Evolutionary conservation across 371 early-diverging fungal genomes (phyloP), one percentile per base, ranked within the genome.

Genomic region (Lichtheimia corymbifera): DNA sequence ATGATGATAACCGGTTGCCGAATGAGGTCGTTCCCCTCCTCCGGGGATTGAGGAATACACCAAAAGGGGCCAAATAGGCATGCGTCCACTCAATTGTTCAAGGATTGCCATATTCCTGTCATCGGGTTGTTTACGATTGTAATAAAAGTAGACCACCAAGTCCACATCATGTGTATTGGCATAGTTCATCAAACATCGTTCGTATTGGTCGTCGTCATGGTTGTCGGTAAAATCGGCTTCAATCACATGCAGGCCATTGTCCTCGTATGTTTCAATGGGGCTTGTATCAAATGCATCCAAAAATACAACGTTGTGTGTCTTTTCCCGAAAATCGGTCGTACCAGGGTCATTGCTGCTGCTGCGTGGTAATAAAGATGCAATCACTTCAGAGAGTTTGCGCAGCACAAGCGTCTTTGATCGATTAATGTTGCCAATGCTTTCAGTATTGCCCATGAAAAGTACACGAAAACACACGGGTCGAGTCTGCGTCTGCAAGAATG

Each of bases 151-250:
- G 7, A 68, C 42, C 2, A 59, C 53, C 15, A 68, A 53, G 45
- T 64, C 58, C n/a, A 68, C 35, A 35, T 35, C 35, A 35, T 35
- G 35, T 13, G 28, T 47, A 27, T 58, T 50, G 28, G 9, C 51
- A 51, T n/a, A 61, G 54, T 14, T 53, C 49, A 43, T 35, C n/a
- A 24, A 60, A 17, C 53, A 53, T 55, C 4, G 44, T 47, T 24
- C 50, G 59, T 15, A 59, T 47, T 17, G n/a, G n/a, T 28, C 14
- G 42, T 4, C 60, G 17, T 53, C 28, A 12, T 47, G 47, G 15
- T 17, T 30, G 41, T 52, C 68, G 7, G 61, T 64, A 61, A 68
- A 68, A 53, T 68, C 68, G 41, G 61, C 68, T 45, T 68, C 68
- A 24, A 68, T 68, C 5, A 68, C 53, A 40, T 55, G 44, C 6